Conservation (phyloP, 768 basidiomycete genomes). For the Phaeolepiota aurea region DNA sequence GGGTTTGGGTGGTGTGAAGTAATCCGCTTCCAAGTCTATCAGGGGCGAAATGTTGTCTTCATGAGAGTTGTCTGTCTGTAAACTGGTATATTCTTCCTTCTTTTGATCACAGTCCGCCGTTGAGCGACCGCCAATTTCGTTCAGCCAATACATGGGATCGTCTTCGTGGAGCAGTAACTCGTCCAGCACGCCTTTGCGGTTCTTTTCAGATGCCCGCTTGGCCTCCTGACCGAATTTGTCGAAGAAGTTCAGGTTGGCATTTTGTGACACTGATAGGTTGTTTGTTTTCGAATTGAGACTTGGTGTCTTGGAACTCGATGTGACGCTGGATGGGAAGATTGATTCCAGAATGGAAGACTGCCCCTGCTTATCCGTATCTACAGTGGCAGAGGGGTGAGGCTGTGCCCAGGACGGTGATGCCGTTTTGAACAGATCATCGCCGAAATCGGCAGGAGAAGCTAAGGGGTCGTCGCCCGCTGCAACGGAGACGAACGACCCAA, state of each 20-base stretch:
- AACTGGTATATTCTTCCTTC: slow-evolving; percentile 1
- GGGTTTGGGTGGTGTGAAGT: slow-evolving; percentile 14
- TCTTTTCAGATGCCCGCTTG: slow-evolving; percentile 42
- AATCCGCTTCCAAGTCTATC: slow-evolving; percentile 29
- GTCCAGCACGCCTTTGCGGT: slow-evolving; percentile 45
- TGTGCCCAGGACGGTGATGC: slow-evolving; percentile 1
- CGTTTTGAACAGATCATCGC: slow-evolving; percentile 2
- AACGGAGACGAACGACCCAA: slow-evolving; percentile 56
- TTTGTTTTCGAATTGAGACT: slow-evolving; percentile 2
- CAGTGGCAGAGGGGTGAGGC: slow-evolving; percentile 2
- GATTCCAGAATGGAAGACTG: too few species aligned
- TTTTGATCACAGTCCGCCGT: background rate
- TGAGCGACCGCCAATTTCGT: slow-evolving; percentile 11
- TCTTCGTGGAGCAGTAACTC: slow-evolving; percentile 62
- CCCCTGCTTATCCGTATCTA: too few species aligned
- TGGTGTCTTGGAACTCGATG: slow-evolving; percentile 1
- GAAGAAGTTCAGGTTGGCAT: slow-evolving; percentile 46
- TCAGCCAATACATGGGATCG: slow-evolving; percentile 60
- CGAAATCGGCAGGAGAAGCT: slow-evolving; percentile 10
- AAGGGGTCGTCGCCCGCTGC: slow-evolving; percentile 45
- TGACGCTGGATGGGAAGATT: too few species aligned
- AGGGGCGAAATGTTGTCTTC: slow-evolving; percentile 11
- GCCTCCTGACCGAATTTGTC: slow-evolving; percentile 52
- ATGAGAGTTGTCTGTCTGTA: slow-evolving; percentile 2
- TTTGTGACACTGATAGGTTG: too few species aligned